Base-by-base conservation (phyloP, 1,284 basidiomycete genomes). In the Grifola frondosa region DNA sequence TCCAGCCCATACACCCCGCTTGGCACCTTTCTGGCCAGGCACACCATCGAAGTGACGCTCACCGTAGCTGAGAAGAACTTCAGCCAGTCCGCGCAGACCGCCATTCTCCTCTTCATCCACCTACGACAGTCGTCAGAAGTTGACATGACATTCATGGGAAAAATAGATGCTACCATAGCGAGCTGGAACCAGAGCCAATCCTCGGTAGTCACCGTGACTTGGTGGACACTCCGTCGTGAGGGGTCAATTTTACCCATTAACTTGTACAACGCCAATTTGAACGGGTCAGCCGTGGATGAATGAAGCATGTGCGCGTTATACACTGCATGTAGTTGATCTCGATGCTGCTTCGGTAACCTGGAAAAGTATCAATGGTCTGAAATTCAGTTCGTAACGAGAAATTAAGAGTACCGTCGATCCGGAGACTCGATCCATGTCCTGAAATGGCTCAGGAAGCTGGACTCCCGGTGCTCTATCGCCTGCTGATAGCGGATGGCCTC, bases 131-230 rank as follows among this genome's bases (percentile, higher is more conserved):
- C 13, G 30, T 40, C 19, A 41, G 20, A 19, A 7, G 20, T 5
- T n/a, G 16, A 13, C n/a, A 7, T 11, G 5, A 6, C 6, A 19
- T 3, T 16, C 8, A 12, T 7, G 9, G 26, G 4, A 21, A 17
- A 29, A 30, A n/a, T 8, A 25, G 25, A 13, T 26, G 26, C 31
- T 26, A 80, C 84, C 87, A 98, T 87, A 13, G 83, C 78, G 15
- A 99, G 78, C 70, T 99, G 96, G 71, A 97, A 83, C 96, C 96
- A 99, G 26, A 98, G 75, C 96, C 97, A 99, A 66, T 98, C 96
- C 62, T 98, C 96, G 4, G 92, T 96, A 6, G 91, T 96, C 13
- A 81, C 78, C 1, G 93, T 97, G 5, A 98, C 91, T 36, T 88
- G 80, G 8, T 82, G 78, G 1, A 95, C 86, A 54, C 84, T 89